These are phyloP conservation scores for Lactarius deliciosus DNA, from an alignment of 768 basidiomycete species.

Conservation along the genomic window DNA sequence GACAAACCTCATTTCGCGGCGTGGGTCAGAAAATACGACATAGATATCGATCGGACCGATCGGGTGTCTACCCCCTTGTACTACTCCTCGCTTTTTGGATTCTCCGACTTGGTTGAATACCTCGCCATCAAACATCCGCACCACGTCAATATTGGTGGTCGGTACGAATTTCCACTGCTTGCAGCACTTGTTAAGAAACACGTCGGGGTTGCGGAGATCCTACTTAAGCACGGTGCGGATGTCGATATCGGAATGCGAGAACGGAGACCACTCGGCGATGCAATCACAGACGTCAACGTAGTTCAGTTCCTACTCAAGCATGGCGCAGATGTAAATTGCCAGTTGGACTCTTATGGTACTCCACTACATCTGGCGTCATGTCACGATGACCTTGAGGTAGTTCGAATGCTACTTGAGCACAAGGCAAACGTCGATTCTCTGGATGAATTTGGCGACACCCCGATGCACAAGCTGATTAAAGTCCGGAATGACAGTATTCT, in stretches of 20 bases:
- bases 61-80: not conserved
- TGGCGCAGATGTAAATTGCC: too few relatives aligned
- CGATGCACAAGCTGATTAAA: too few relatives aligned
- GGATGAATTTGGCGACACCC: too few relatives aligned
- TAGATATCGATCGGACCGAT: too few relatives aligned
- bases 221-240: not conserved
- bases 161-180: not conserved
- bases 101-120: not conserved
- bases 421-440: not conserved
- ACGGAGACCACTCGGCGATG: too few relatives aligned
- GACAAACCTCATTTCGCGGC: not conserved
- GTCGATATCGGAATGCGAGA: not conserved
- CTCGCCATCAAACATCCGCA: not conserved
- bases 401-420: not conserved
- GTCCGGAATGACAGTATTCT: too few relatives aligned
- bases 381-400: too few relatives aligned
- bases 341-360: too few relatives aligned
- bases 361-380: too few relatives aligned
- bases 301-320: not conserved
- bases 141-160: not conserved
- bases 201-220: not conserved
- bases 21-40: not conserved
- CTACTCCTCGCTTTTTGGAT: not conserved
- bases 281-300: too few relatives aligned
- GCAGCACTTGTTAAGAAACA: not conserved